phyloP scores from a whole-genome alignment of 257 asterid genomes.

The Ophiorrhiza pumila region DNA sequence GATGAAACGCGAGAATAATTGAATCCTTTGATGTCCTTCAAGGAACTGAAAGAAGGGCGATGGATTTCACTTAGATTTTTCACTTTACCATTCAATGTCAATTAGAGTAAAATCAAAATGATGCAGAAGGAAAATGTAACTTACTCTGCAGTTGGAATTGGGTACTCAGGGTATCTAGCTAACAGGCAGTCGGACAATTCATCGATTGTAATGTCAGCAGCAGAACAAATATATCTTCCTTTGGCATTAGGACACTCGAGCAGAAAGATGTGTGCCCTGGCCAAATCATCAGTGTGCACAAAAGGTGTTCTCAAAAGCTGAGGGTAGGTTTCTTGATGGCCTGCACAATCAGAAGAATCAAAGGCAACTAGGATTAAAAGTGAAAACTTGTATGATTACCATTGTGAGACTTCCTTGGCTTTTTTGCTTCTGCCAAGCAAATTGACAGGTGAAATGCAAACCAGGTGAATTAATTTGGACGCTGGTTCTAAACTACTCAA shows the following conservation, averaged over 20 bases:
- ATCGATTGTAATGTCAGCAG: slow-evolving; percentile 25
- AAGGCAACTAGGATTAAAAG: background rate
- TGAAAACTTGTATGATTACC: background rate
- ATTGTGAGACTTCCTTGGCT: too few relatives aligned
- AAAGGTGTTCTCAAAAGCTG: slow-evolving; percentile 14
- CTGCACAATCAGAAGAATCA: slow-evolving; percentile 25
- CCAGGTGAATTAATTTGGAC: background rate
- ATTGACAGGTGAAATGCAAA: background rate
- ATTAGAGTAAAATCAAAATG: background rate
- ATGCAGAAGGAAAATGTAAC: slow-evolving; percentile 4
- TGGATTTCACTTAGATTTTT: background rate
- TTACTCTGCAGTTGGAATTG: slow-evolving; percentile 49
- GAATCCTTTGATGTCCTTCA: background rate
- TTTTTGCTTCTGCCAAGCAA: background rate
- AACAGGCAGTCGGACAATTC: slow-evolving; percentile 35
- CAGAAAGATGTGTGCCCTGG: slow-evolving; percentile 54
- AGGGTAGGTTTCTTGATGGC: slow-evolving; percentile 21
- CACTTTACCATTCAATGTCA: background rate
- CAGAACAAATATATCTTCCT: slow-evolving; percentile 51
- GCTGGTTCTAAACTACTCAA: too few relatives aligned
- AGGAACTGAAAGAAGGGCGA: slow-evolving; percentile 19
- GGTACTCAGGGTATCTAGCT: slow-evolving; percentile 39
- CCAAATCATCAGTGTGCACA: slow-evolving; percentile 57
- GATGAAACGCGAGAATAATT: slow-evolving; percentile 11
- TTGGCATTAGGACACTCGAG: slow-evolving; percentile 45